These are phyloP conservation scores for Zygosaccharomyces sapae DNA, from an alignment of 1,139 yeast genomes.

Conservation along the genomic window DNA sequence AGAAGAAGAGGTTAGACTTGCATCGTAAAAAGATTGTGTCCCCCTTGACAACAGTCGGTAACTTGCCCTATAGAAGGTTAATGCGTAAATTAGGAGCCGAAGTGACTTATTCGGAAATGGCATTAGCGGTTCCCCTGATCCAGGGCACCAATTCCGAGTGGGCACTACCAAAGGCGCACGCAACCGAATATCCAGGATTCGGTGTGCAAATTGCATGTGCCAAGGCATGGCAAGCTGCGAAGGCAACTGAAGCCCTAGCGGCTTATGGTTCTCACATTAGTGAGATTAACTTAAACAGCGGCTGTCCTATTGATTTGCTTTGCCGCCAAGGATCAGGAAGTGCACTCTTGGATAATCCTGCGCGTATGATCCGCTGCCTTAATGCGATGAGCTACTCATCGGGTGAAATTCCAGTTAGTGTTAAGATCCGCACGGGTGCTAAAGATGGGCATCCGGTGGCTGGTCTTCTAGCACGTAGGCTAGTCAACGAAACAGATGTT, in stretches of 20 bases:
- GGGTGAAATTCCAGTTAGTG: constrained; percentile 87
- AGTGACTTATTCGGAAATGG: constrained; percentile 94
- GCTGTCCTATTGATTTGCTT: constrained; percentile 93
- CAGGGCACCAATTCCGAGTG: constrained; percentile 93
- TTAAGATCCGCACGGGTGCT: constrained; percentile 89
- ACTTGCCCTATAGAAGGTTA: constrained; percentile 87
- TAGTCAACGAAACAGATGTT: constrained; percentile 72
- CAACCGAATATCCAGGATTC: constrained; percentile 76
- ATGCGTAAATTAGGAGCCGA: constrained; percentile 93
- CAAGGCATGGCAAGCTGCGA: constrained; percentile 90
- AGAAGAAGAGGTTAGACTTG: constrained; percentile 70
- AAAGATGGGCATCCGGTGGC: constrained; percentile 87
- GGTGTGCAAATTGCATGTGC: constrained; percentile 93
- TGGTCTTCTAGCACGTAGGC: constrained; percentile 60
- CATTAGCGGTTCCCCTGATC: constrained; percentile 70
- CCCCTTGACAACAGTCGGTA: constrained; percentile 96
- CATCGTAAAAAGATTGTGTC: constrained; percentile 79
- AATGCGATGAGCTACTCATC: constrained; percentile 87
- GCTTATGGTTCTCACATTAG: constrained; percentile 40
- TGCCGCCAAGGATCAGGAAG: constrained; percentile 95
- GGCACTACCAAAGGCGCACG: constrained; percentile 93
- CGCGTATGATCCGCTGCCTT: constrained; percentile 69
- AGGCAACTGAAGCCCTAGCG: constrained; percentile 77
- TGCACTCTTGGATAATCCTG: constrained; percentile 86
- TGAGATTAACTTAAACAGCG: constrained; percentile 88